Percentiles rank a stretch among this genome's conserved stretches.
Evolutionary conservation across 257 asterid genomes (phyloP).

Genomic region (Solanum chiquidenum): DNA sequence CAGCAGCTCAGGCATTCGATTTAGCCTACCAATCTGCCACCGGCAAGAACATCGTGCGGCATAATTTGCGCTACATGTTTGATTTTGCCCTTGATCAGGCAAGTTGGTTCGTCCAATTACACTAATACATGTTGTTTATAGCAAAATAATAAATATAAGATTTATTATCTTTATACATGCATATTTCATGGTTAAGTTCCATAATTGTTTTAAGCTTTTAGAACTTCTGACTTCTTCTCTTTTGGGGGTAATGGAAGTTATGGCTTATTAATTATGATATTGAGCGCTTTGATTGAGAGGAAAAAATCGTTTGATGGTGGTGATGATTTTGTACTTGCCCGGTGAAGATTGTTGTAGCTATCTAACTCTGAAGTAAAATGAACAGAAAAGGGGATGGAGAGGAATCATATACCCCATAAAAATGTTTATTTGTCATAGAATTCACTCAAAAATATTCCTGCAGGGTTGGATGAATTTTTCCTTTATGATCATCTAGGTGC

Average conservation of each 20-base stretch:
- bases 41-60: slow-evolving; percentile 32
- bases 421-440: background rate
- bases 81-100: slow-evolving; percentile 87
- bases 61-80: slow-evolving; percentile 33
- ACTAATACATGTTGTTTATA: background rate
- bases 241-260: background rate
- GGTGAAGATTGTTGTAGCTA: background rate
- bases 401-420: background rate
- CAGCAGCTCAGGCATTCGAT: slow-evolving; percentile 59
- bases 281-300: background rate
- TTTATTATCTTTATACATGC: background rate
- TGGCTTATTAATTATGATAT: background rate
- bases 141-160: background rate
- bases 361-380: background rate
- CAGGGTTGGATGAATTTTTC: background rate
- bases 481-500: background rate
- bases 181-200: background rate
- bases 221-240: background rate
- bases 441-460: background rate
- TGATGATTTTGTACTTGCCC: background rate
- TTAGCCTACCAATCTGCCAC: slow-evolving; percentile 35
- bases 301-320: background rate
- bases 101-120: slow-evolving; percentile 7
- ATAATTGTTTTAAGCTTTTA: background rate
- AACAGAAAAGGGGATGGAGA: background rate